These are phyloP conservation scores for Leccinum imitatum DNA, from an alignment of 768 basidiomycete genomes.

Conservation along the genomic window DNA sequence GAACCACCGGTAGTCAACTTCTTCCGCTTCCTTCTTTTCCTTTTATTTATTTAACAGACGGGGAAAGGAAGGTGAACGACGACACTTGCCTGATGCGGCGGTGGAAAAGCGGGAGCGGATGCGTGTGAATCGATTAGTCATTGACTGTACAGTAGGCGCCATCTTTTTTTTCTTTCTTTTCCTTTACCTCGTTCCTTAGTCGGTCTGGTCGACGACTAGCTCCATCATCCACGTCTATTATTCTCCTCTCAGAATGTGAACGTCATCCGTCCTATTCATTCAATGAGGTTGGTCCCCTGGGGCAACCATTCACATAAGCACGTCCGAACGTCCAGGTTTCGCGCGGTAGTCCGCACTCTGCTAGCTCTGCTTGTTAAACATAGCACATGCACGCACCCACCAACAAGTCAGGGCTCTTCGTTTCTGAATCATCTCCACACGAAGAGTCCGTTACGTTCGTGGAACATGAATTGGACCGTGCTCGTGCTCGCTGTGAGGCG, in stretches of 20 bases:
- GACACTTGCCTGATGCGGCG: slow-evolving; percentile 21
- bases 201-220: no score
- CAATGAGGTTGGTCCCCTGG: no score
- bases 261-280: background rate
- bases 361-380: no score
- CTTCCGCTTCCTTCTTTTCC: background rate
- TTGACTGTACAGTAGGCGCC: slow-evolving; percentile 14
- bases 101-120: background rate
- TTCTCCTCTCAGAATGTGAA: background rate
- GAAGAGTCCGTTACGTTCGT: slow-evolving; percentile 72
- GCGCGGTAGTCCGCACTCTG: no score
- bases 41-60: background rate
- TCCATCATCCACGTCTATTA: background rate
- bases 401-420: slow-evolving; percentile 62
- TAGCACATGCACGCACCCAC: no score
- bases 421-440: slow-evolving; percentile 33
- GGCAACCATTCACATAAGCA: background rate
- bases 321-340: background rate
- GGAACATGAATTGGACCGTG: slow-evolving; percentile 51
- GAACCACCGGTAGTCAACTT: background rate
- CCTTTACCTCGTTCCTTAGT: background rate
- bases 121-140: slow-evolving; percentile 28
- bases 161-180: background rate
- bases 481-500: slow-evolving; percentile 42
- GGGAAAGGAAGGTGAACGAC: slow-evolving; percentile 17